These are phyloP conservation scores for Microcyclospora tardicrescens DNA, from an alignment of 2,329 filamentous ascomycete genomes.

Conservation along the genomic window DNA sequence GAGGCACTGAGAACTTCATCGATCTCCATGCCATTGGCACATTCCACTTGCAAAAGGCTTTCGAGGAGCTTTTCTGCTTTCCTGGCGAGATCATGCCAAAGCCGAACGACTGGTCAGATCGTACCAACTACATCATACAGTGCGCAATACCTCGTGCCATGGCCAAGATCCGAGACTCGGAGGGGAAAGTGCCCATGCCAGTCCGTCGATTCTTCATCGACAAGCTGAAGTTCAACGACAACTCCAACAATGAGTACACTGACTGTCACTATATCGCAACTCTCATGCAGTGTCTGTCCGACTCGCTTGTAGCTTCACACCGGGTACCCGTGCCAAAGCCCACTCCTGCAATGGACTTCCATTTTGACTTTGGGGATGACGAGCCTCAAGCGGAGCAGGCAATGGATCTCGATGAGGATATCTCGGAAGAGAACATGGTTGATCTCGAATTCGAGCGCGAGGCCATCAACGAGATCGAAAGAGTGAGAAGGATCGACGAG, in stretches of 20 bases:
- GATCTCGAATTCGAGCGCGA: constrained; percentile 43
- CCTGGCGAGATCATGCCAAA: constrained; percentile 60
- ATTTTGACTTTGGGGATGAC: constrained; percentile 32
- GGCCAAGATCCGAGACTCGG: constrained; percentile 58
- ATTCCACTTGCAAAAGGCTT: constrained; percentile 72
- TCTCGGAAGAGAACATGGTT: constrained; percentile 21
- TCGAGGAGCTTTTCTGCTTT: constrained; percentile 78
- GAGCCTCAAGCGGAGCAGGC: constrained; percentile 19
- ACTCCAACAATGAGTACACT: constrained; percentile 73
- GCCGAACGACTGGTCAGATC: constrained; percentile 85
- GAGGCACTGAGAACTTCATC: neutral
- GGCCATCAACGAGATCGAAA: constrained; percentile 48
- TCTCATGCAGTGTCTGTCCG: constrained; percentile 53
- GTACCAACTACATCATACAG: constrained; percentile 72
- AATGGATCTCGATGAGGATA: constrained; percentile 17
- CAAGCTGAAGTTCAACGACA: constrained; percentile 87
- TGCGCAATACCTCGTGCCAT: constrained; percentile 72
- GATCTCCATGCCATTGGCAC: constrained; percentile 65
- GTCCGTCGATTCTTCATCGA: constrained; percentile 79
- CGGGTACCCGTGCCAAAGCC: constrained; percentile 11
- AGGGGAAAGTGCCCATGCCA: constrained; percentile 63
- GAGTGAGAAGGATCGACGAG: constrained; percentile 52
- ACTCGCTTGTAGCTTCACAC: constrained; percentile 36
- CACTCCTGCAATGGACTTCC: constrained; percentile 13
- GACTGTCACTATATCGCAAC: constrained; percentile 81